Conservation (phyloP, 352 stramenopile species). For the Globisporangium mamillatum region DNA sequence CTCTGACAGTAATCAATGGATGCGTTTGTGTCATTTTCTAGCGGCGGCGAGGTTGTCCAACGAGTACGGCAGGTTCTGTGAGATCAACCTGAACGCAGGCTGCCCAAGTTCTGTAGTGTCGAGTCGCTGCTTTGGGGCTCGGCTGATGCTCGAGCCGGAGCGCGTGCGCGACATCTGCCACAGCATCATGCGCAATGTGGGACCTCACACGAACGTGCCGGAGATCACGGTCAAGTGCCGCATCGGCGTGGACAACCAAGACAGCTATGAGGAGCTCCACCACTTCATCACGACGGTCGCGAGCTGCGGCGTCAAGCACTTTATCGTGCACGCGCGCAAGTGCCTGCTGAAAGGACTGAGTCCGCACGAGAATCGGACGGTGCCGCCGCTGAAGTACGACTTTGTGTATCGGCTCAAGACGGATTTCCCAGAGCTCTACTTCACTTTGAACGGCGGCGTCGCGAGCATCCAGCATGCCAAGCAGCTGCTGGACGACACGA, state of each 20-base stretch:
- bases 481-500: constrained; percentile 76
- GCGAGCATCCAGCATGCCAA: constrained; percentile 90
- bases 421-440: constrained; percentile 95
- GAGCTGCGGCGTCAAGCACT: constrained; percentile 90
- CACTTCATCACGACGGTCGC: constrained; percentile 93
- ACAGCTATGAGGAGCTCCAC: constrained; percentile 91
- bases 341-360: constrained; percentile 95
- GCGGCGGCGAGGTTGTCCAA: constrained; percentile 71
- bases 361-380: constrained; percentile 96
- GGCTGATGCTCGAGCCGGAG: constrained; percentile 96
- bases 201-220: constrained; percentile 22
- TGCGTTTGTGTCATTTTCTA: background rate
- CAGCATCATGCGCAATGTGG: constrained; percentile 73
- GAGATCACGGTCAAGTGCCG: constrained; percentile 98
- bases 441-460: constrained; percentile 98
- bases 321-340: constrained; percentile 98
- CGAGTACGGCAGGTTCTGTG: constrained; percentile 88
- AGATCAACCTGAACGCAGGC: constrained; percentile 97
- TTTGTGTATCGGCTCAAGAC: constrained; percentile 92
- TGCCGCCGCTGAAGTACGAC: constrained; percentile 96
- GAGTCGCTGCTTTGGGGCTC: constrained; percentile 93
- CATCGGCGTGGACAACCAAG: constrained; percentile 95
- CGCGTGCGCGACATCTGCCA: constrained; percentile 92
- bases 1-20: background rate
- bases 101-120: constrained; percentile 88